Conservation (phyloP, 2,329 filamentous ascomycete species). For the Chlorencoelia australis region DNA sequence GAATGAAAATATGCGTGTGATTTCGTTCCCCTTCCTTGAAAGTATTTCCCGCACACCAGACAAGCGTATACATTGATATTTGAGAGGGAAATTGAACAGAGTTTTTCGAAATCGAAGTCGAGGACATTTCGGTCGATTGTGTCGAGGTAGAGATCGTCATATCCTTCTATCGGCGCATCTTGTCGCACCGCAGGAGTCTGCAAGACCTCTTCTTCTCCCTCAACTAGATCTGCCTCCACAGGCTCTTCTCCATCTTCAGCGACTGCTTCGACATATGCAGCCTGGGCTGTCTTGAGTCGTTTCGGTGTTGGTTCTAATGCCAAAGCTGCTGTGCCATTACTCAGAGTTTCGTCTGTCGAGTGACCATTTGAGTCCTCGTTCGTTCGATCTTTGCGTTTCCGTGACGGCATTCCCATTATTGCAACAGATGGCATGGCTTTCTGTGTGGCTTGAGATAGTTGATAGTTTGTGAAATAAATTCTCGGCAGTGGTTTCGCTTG, state of each 20-base stretch:
- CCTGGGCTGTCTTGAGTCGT: slow-evolving; percentile 4
- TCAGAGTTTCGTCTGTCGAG: not conserved
- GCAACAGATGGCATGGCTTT: not conserved
- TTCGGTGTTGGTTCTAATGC: slow-evolving; percentile 4
- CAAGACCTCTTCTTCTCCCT: slow-evolving; percentile 29
- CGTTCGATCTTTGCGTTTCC: slow-evolving; percentile 5
- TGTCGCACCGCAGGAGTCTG: slow-evolving; percentile 47
- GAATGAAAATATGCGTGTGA: slow-evolving; percentile 97
- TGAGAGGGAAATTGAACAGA: slow-evolving; percentile 89
- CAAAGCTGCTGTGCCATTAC: not conserved
- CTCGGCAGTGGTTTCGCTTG: slow-evolving; percentile 1
- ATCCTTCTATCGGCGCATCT: slow-evolving; percentile 71
- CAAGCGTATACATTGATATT: slow-evolving; percentile 99
- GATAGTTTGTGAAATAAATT: not conserved
- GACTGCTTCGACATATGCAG: slow-evolving; percentile 5
- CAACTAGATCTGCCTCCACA: slow-evolving; percentile 23
- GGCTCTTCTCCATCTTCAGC: slow-evolving; percentile 16
- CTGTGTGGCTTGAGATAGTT: not conserved
- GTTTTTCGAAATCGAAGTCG: slow-evolving; percentile 98
- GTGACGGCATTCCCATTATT: slow-evolving; percentile 1
- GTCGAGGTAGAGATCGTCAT: slow-evolving; percentile 93
- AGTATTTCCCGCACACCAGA: slow-evolving; percentile 96
- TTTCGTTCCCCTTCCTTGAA: slow-evolving; percentile 83
- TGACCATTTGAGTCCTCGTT: not conserved
- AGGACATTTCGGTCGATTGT: slow-evolving; percentile 88